These are phyloP conservation scores for Nematodospora valgi DNA, from an alignment of 805 yeast species.

Conservation along the genomic window DNA sequence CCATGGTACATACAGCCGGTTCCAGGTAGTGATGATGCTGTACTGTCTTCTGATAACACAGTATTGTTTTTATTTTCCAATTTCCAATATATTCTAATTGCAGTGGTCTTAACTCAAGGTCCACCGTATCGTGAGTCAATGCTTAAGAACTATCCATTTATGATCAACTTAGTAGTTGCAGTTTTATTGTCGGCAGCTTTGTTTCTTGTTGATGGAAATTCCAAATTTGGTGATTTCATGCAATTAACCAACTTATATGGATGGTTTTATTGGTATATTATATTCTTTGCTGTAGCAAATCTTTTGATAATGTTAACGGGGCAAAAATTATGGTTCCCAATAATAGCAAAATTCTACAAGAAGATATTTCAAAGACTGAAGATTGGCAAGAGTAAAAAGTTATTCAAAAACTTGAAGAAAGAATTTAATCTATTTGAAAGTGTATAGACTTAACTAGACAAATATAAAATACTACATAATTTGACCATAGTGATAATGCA, in stretches of 20 bases:
- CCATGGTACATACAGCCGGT: conserved; percentile 80
- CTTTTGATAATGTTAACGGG: conserved; percentile 45
- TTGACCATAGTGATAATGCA: too few species aligned
- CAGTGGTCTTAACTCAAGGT: conserved; percentile 83
- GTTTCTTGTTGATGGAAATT: conserved; percentile 51
- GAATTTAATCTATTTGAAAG: conserved; percentile 11
- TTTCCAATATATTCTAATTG: conserved; percentile 84
- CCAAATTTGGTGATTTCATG: conserved; percentile 63
- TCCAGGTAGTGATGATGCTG: conserved; percentile 73
- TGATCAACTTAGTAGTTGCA: conserved; percentile 56
- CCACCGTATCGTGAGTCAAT: conserved; percentile 89
- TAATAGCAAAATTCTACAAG: conserved; percentile 39
- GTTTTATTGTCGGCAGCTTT: conserved; percentile 47
- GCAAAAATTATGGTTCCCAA: conserved; percentile 41
- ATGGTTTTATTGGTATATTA: conserved; percentile 50
- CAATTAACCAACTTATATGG: conserved; percentile 64
- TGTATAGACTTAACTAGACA: conserved; percentile 8
- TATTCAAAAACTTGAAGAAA: conserved; percentile 33
- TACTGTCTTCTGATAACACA: conserved; percentile 87
- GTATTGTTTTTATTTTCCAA: conserved; percentile 76
- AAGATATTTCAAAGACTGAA: conserved; percentile 22
- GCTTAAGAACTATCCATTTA: conserved; percentile 64
- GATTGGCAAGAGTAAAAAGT: conserved; percentile 31
- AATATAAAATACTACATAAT: too few species aligned
- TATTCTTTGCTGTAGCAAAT: conserved; percentile 46